Conservation (phyloP, 768 basidiomycete species). For the Mycena galericulata region DNA sequence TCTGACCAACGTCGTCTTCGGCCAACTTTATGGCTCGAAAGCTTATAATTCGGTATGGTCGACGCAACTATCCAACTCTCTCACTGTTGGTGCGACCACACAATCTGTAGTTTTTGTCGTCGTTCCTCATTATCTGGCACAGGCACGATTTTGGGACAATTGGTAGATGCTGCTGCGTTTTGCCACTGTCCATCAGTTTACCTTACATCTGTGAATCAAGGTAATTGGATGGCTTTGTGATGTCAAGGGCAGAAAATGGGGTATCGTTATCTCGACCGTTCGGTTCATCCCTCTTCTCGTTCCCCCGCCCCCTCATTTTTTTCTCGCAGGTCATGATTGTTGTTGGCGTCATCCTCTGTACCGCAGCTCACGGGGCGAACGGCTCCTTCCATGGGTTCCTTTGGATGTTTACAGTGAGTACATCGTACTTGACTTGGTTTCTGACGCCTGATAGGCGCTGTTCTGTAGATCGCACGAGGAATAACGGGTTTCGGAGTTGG, state of each 20-base stretch:
- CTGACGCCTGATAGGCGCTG: neutral
- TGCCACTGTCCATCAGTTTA: too few relatives aligned
- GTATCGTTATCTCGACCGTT: slow-evolving; percentile 72
- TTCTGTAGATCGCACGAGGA: slow-evolving; percentile 53
- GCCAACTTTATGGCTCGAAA: slow-evolving; percentile 49
- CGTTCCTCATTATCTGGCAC: too few relatives aligned
- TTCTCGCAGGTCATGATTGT: slow-evolving; percentile 68
- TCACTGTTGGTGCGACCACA: slow-evolving; percentile 73
- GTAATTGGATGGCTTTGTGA: slow-evolving; percentile 79
- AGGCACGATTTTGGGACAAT: slow-evolving; percentile 74
- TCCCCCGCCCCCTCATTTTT: neutral
- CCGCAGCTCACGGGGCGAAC: slow-evolving; percentile 72
- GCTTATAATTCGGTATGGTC: slow-evolving; percentile 71
- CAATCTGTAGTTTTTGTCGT: too few relatives aligned
- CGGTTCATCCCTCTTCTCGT: neutral
- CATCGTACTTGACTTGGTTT: slow-evolving; percentile 50
- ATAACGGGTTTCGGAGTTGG: slow-evolving; percentile 81
- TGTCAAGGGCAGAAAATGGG: slow-evolving; percentile 79
- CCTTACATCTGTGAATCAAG: too few relatives aligned
- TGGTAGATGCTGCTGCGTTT: slow-evolving; percentile 36
- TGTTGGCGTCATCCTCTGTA: slow-evolving; percentile 73
- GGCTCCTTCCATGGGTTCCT: slow-evolving; percentile 71
- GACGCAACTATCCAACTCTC: slow-evolving; percentile 77
- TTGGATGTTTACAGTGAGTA: slow-evolving; percentile 72
- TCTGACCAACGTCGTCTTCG: slow-evolving; percentile 65